A percentile compares a stretch with the other conserved stretches of the same genome.
phyloP scores from a whole-genome alignment of 495 filamentous ascomycete genomes.

The Glarea lozoyensis region DNA sequence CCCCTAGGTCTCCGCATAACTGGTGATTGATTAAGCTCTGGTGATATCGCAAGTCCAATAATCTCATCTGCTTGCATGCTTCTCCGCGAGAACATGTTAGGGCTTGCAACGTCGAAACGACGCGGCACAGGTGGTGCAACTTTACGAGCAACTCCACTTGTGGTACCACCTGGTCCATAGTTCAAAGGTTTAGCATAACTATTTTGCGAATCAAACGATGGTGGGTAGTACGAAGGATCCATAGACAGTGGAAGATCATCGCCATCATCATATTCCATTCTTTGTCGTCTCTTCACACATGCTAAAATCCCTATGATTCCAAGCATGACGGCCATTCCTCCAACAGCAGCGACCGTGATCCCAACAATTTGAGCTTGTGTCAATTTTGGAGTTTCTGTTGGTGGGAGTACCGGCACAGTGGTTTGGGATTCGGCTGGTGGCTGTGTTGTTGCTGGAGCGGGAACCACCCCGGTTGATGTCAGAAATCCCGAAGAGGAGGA shows the following conservation, averaged over 20 bases:
- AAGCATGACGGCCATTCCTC: conserved; percentile 29
- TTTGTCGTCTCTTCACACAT: conserved; percentile 28
- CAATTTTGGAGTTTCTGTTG: conserved; percentile 15
- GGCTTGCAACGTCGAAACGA: conserved; percentile 22
- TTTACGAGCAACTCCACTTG: conserved; percentile 17
- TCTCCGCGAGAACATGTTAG: conserved; percentile 21
- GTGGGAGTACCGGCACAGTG: conserved; percentile 2
- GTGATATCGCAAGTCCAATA: conserved; percentile 36
- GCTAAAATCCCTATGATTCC: conserved; percentile 32
- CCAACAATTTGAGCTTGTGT: conserved; percentile 33
- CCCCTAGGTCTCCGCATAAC: not conserved
- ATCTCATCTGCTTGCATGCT: conserved; percentile 20
- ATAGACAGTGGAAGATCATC: conserved; percentile 29
- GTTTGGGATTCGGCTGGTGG: conserved; percentile 13
- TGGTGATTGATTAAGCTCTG: conserved; percentile 16
- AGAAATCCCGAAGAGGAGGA: conserved; percentile 7
- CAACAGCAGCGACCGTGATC: conserved; percentile 35
- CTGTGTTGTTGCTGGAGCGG: conserved; percentile 8
- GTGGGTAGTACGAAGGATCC: conserved; percentile 21
- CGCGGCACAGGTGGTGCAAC: conserved; percentile 25
- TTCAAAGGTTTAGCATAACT: conserved; percentile 7
- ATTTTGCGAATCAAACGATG: conserved; percentile 5
- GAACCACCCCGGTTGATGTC: conserved; percentile 3
- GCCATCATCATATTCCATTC: conserved; percentile 25
- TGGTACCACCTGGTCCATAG: conserved; percentile 12